A percentile compares a stretch with the other conserved stretches of the same genome.
phyloP scores from a whole-genome alignment of 2,329 filamentous ascomycete genomes.

The Fusarium algeriense region DNA sequence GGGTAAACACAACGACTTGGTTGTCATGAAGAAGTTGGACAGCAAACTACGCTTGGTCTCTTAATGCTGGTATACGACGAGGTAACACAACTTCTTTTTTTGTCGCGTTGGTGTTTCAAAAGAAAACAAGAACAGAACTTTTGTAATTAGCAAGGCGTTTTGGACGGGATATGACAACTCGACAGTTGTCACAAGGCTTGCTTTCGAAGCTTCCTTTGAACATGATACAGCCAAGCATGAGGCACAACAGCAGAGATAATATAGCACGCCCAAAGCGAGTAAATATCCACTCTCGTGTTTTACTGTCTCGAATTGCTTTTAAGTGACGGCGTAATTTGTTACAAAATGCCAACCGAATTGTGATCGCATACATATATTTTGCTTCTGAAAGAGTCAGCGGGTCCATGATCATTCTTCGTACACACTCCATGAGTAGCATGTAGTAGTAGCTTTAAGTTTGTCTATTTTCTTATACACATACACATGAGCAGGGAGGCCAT shows the following conservation, averaged over 20 bases:
- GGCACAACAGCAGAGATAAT: slow-evolving; percentile 1
- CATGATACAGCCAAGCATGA: slow-evolving; percentile 14
- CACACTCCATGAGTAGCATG: not conserved
- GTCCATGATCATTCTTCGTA: not conserved
- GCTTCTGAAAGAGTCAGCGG: not conserved
- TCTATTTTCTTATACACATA: slow-evolving; percentile 52
- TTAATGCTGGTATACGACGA: slow-evolving; percentile 1
- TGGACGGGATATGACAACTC: slow-evolving; percentile 26
- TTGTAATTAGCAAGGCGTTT: slow-evolving; percentile 41
- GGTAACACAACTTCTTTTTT: not conserved
- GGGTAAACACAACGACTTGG: not conserved
- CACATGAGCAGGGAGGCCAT: slow-evolving; percentile 45
- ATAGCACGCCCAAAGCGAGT: not conserved
- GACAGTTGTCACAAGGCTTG: slow-evolving; percentile 10
- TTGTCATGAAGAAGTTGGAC: slow-evolving; percentile 23
- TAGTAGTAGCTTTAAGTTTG: slow-evolving; percentile 39
- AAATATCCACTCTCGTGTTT: not conserved
- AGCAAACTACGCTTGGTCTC: not conserved
- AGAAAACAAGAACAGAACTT: slow-evolving; percentile 23
- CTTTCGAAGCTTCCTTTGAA: slow-evolving; percentile 10
- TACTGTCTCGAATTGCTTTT: not conserved
- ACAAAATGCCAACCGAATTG: not conserved
- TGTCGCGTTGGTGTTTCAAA: not conserved
- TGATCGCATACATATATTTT: not conserved
- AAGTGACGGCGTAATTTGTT: not conserved